Percentiles rank a stretch among this genome's conserved stretches.
Conservation (phyloP, 192 early-diverging fungal genomes). For the Piromyces finnis region DNA sequence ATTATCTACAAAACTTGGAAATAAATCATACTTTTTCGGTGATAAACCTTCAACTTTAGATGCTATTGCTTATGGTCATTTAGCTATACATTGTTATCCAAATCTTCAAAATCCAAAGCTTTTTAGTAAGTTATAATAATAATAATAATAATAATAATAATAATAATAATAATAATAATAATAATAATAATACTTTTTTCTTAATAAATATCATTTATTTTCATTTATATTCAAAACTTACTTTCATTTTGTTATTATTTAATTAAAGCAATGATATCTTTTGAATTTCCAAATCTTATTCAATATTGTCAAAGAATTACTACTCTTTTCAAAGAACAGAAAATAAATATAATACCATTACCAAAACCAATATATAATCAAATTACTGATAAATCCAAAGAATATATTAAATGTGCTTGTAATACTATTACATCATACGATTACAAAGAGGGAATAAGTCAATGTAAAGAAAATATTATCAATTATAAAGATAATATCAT, state of each 20-base stretch:
- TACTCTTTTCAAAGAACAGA: neutral
- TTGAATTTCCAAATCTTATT: conserved; percentile 46
- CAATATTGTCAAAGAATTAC: conserved; percentile 19
- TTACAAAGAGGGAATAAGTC: neutral
- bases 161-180: neutral
- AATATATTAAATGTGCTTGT: neutral
- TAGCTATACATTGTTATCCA: conserved; percentile 60
- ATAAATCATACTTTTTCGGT: conserved; percentile 69
- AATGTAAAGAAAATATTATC: neutral
- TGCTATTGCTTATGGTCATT: conserved; percentile 62
- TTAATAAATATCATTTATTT: neutral
- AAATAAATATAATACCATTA: neutral
- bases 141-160: neutral
- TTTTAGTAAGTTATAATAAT: conserved; percentile 20
- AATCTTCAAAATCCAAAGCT: conserved; percentile 49
- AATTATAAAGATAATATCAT: neutral
- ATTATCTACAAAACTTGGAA: conserved; percentile 52
- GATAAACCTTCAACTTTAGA: conserved; percentile 58
- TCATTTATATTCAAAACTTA: too few relatives aligned
- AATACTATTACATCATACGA: neutral
- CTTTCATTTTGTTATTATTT: too few relatives aligned
- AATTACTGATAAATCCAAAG: neutral
- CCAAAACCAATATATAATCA: neutral
- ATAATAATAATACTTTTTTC: too few relatives aligned
- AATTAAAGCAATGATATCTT: neutral